These are phyloP conservation scores for Knoxia roxburghii DNA, from an alignment of 257 asterid species.

Conservation along the genomic window DNA sequence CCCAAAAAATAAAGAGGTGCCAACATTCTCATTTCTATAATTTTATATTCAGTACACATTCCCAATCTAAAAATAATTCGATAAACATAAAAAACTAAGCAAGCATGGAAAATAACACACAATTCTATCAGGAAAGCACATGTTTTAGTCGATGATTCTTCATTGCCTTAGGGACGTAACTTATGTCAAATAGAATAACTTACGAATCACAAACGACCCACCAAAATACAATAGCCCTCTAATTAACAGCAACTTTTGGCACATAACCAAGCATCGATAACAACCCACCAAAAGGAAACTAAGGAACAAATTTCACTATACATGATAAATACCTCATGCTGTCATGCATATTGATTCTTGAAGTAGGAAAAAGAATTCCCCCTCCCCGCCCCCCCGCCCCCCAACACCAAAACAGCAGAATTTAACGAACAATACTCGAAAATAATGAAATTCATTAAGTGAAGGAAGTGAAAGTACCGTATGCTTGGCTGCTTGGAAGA, in stretches of 20 bases:
- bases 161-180: background rate
- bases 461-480: slow-evolving; percentile 36
- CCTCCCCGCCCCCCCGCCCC: no score
- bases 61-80: no score
- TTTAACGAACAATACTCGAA: background rate
- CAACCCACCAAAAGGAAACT: background rate
- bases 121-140: no score
- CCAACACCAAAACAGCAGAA: background rate
- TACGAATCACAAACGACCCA: background rate
- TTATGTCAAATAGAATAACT: background rate
- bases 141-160: background rate
- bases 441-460: background rate
- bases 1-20: no score
- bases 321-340: background rate
- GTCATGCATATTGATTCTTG: no score
- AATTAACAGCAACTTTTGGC: background rate
- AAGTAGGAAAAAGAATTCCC: no score
- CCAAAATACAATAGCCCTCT: background rate
- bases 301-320: background rate
- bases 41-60: no score
- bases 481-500: slow-evolving; percentile 58
- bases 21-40: no score
- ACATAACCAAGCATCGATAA: background rate
- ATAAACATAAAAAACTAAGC: no score
- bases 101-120: no score